These are phyloP conservation scores for Soucietia sequanensis DNA, from an alignment of 805 yeast species.

Conservation along the genomic window DNA sequence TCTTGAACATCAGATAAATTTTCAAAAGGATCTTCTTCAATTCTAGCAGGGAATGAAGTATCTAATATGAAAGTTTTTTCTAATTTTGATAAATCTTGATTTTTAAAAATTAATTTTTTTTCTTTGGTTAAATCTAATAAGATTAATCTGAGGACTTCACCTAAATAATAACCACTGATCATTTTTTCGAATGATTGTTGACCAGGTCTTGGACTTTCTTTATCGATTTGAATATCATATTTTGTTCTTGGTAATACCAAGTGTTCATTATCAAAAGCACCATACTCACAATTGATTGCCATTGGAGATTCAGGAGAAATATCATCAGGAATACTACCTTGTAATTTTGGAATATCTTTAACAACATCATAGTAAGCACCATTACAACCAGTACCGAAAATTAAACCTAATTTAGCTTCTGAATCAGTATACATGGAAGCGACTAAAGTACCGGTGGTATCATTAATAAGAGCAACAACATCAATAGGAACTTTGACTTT, in stretches of 20 bases:
- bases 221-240: slow-evolving; percentile 79
- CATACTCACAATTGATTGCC: slow-evolving; percentile 99
- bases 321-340: slow-evolving; percentile 65
- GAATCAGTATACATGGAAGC: slow-evolving; percentile 93
- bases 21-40: slow-evolving; percentile 88
- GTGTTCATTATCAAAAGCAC: slow-evolving; percentile 94
- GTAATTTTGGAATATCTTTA: slow-evolving; percentile 73
- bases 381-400: slow-evolving; percentile 96
- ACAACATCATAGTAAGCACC: slow-evolving; percentile 91
- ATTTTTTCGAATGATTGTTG: slow-evolving; percentile 96
- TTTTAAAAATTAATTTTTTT: slow-evolving; percentile 61
- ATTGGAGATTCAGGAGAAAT: slow-evolving; percentile 64
- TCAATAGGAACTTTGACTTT: slow-evolving; percentile 69
- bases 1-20: slow-evolving; percentile 73
- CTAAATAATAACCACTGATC: slow-evolving; percentile 96
- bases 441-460: slow-evolving; percentile 94
- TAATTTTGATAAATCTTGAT: slow-evolving; percentile 66
- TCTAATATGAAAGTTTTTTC: slow-evolving; percentile 72
- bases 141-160: slow-evolving; percentile 83
- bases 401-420: slow-evolving; percentile 88
- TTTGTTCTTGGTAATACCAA: slow-evolving; percentile 81
- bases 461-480: slow-evolving; percentile 92
- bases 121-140: slow-evolving; percentile 68
- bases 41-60: slow-evolving; percentile 80
- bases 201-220: slow-evolving; percentile 90